Evolutionary conservation across 176 grass and related monocot genomes (phyloP), one percentile per base, ranked within the genome.

Genomic region (Oryza rufipogon): DNA sequence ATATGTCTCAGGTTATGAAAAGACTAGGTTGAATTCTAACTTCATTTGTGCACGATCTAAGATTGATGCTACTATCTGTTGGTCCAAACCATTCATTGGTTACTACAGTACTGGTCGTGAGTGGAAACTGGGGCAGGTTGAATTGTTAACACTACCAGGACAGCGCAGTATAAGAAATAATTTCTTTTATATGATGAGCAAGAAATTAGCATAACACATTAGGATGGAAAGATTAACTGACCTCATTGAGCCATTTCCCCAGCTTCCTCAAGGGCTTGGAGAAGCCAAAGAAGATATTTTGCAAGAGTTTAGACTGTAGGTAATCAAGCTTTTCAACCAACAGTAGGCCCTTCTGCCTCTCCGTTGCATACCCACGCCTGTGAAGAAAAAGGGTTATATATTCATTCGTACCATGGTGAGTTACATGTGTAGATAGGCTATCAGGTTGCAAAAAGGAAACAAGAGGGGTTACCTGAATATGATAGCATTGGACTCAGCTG

Each of bases 241-340:
- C 96, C 96, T 98, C 87, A 78, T 85, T 92, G 64, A 93, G 72
- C 79, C 86, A 98, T 75, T 76, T 87, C 32, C 91, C 89, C 13
- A 95, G 83, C 49, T 83, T 91, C 68, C 88, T 90, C 85, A 95
- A 77, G 8, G 96, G 93, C 49, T 87, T 95, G 73, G 96, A 95
- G 75, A 98, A 83, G 48, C 83, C 69, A 74, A 92, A 92, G 80
- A 98, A 98, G 28, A 98, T 79, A 26, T 78, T 78, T 26, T 98
- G 93, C 65, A 98, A 70, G 34, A 98, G 77, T 36, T 98, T 98
- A 19, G 96, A 95, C 70, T 95, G 93, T 16, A 98, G 86, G 75
- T 98, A 95, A 85, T 98, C 96, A 20, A 95, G 82, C 22, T 98
- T 98, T 86, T 98, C 91, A 49, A 91, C 96, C 70, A 98, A 65